Conservation (phyloP, 306 rosid species). For the Calophaca sinica region DNA sequence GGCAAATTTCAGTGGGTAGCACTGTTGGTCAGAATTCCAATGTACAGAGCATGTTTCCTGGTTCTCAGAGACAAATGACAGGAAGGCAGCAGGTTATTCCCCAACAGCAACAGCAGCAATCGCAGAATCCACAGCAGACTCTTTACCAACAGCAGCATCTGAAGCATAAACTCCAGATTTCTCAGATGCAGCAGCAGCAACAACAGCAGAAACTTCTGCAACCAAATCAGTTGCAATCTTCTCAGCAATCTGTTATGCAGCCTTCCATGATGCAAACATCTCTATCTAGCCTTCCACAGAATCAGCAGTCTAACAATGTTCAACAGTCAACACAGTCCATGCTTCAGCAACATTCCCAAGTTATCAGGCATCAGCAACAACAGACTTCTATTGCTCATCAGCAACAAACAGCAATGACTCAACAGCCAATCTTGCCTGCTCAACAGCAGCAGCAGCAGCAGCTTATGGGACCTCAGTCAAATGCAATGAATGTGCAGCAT, state of each 20-base stretch:
- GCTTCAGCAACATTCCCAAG: constrained; percentile 85
- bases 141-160: constrained; percentile 62
- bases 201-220: constrained; percentile 76
- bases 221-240: constrained; percentile 75
- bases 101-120: constrained; percentile 76
- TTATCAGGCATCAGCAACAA: constrained; percentile 77
- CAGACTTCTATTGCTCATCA: constrained; percentile 69
- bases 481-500: constrained; percentile 67
- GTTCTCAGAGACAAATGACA: constrained; percentile 74
- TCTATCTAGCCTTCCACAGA: constrained; percentile 69
- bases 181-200: constrained; percentile 69
- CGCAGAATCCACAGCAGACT: constrained; percentile 67
- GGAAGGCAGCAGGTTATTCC: constrained; percentile 82
- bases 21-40: constrained; percentile 71
- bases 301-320: constrained; percentile 68
- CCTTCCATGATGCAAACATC: constrained; percentile 62
- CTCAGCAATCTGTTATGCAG: constrained; percentile 80
- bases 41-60: constrained; percentile 67
- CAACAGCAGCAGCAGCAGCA: constrained; percentile 76
- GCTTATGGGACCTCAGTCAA: constrained; percentile 72
- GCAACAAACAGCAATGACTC: constrained; percentile 71
- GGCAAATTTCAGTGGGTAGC: constrained; percentile 69
- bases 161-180: constrained; percentile 66
- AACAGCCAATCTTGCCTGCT: constrained; percentile 61
- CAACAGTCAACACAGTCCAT: constrained; percentile 77